A percentile compares a stretch with the other conserved stretches of the same genome.
phyloP scores from a whole-genome alignment of 306 rosid species.

The Rosa rugosa region DNA sequence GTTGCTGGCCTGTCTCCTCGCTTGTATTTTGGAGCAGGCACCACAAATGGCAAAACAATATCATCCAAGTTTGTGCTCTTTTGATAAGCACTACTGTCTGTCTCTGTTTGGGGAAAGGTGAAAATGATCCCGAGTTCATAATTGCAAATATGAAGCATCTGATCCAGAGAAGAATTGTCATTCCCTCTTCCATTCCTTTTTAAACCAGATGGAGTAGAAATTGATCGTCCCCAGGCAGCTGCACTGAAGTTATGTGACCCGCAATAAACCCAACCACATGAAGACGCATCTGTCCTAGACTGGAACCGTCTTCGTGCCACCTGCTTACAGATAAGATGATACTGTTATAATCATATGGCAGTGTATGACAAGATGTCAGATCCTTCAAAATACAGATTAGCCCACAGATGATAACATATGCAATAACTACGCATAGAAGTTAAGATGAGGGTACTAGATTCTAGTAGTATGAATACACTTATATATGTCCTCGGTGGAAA shows the following conservation, averaged over 20 bases:
- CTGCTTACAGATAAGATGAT: constrained; percentile 33
- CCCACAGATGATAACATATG: background rate
- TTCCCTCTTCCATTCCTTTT: constrained; percentile 34
- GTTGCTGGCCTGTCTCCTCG: constrained; percentile 75
- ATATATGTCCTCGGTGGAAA: background rate
- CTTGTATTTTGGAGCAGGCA: constrained; percentile 80
- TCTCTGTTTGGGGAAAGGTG: constrained; percentile 57
- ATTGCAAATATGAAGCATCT: constrained; percentile 73
- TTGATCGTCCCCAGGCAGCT: constrained; percentile 82
- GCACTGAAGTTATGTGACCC: constrained; percentile 91
- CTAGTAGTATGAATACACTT: background rate
- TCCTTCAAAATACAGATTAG: background rate
- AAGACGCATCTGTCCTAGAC: constrained; percentile 44
- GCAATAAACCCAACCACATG: constrained; percentile 76
- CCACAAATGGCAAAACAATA: constrained; percentile 67
- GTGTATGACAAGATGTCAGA: background rate
- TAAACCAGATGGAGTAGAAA: constrained; percentile 41
- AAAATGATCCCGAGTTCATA: constrained; percentile 83
- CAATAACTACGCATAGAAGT: background rate
- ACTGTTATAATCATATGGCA: background rate
- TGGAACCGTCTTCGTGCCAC: constrained; percentile 68
- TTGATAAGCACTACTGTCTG: constrained; percentile 21
- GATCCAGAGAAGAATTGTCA: constrained; percentile 32
- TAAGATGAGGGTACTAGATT: background rate
- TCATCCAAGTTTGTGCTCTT: constrained; percentile 45